Evolutionary conservation across 2,329 filamentous ascomycete genomes (phyloP), one percentile per base, ranked within the genome.

Genomic region (Fusarium tanahbumbuense): DNA sequence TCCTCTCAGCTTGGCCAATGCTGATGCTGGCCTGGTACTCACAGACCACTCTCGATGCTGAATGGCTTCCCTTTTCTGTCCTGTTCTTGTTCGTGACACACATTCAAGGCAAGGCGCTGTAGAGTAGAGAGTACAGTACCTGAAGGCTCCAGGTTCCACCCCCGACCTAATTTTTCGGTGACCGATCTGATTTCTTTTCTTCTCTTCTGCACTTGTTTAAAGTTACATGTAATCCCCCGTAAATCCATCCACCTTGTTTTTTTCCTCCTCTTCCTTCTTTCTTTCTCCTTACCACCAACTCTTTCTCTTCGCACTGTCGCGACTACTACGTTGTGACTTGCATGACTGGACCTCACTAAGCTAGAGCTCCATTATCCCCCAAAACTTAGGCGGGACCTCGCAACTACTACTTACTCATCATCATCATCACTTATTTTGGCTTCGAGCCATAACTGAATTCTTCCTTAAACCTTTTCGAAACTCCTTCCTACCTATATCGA

Each of bases 141-240:
- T 64, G 41, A 42, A 54, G 34, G 44, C 48, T 23, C 34, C 50
- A 41, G 60, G 67, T 70, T 46, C 67, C 67, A 70, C 67, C 61
- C 58, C 61, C 66, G 42, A n/a, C 34, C 34, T 37, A 70, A 57
- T 63, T 67, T 70, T 69, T 52, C 47, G 34, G 61, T 69, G 60
- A 47, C 48, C 34, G 53, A 56, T 60, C 59, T 56, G 49, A 44
- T 41, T 41, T 56, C 59, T 70, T 61, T 64, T 56, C 72, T 70
- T 64, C 62, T 56, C 72, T 69, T 73, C 64, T 62, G 56, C 68
- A 74, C 72, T 74, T 74, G 74, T 70, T 23, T 50, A 23, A 50
- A 37, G 22, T 34, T 50, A 48, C 30, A 48, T 53, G 49, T 56
- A 67, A 72, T 60, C 59, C 68, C 71, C 71, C 71, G 56, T 71